phyloP scores from a whole-genome alignment of 495 filamentous ascomycete genomes.

The Penicillium cinerascens region DNA sequence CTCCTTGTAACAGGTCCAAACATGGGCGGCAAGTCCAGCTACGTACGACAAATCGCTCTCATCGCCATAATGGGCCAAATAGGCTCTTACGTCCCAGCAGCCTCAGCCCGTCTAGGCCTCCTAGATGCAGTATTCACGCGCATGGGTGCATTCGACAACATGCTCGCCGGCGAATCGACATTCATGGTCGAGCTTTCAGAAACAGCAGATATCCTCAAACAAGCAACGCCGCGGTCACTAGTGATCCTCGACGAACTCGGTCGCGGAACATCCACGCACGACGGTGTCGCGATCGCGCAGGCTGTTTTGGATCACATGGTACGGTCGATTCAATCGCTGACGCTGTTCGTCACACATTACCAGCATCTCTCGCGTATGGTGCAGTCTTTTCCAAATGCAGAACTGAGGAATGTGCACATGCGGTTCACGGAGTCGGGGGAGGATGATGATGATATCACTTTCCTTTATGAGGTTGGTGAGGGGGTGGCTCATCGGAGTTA shows the following conservation, averaged over 20 bases:
- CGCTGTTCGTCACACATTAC: slow-evolving; percentile 96
- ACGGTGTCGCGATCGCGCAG: slow-evolving; percentile 94
- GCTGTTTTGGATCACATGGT: slow-evolving; percentile 84
- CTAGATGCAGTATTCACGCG: slow-evolving; percentile 91
- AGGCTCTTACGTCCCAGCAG: slow-evolving; percentile 88
- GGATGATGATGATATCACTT: slow-evolving; percentile 61
- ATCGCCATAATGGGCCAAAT: slow-evolving; percentile 93
- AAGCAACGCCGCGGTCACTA: slow-evolving; percentile 74
- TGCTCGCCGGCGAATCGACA: slow-evolving; percentile 90
- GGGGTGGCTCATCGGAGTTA: slow-evolving; percentile 92
- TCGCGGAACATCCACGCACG: slow-evolving; percentile 87
- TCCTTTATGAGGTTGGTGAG: slow-evolving; percentile 77
- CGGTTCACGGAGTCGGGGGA: slow-evolving; percentile 60
- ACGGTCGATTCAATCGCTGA: slow-evolving; percentile 67
- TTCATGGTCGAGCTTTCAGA: slow-evolving; percentile 98
- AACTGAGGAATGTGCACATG: slow-evolving; percentile 79
- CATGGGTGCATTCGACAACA: slow-evolving; percentile 96
- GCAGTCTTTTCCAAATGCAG: slow-evolving; percentile 55
- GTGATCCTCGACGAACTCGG: slow-evolving; percentile 96
- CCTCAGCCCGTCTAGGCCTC: slow-evolving; percentile 68
- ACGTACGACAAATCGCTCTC: slow-evolving; percentile 87
- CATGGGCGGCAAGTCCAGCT: slow-evolving; percentile 97
- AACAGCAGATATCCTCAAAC: slow-evolving; percentile 84
- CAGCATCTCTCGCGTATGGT: slow-evolving; percentile 75
- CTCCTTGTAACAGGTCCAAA: slow-evolving; percentile 94